A percentile compares a stretch with the other conserved stretches of the same genome.
phyloP scores from a whole-genome alignment of 2,329 filamentous ascomycete genomes.

The Dactylonectria macrodidyma region DNA sequence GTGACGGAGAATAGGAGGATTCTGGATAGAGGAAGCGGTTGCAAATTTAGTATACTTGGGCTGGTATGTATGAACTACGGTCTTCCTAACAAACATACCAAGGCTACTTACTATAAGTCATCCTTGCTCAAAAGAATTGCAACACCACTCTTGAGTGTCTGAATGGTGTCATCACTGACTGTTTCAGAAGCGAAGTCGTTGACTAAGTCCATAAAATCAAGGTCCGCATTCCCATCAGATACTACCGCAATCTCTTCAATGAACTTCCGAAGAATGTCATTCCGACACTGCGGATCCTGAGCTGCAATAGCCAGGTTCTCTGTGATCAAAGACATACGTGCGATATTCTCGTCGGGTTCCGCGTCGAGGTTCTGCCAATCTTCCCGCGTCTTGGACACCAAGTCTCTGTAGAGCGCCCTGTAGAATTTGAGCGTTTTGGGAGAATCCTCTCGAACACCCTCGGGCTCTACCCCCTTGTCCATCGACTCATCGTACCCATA shows the following conservation, averaged over 20 bases:
- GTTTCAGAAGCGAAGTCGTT: not conserved
- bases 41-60: too few relatives aligned
- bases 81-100: too few relatives aligned
- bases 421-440: slow-evolving; percentile 22
- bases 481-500: slow-evolving; percentile 31
- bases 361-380: too few relatives aligned
- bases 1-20: too few relatives aligned
- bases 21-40: too few relatives aligned
- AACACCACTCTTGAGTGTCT: slow-evolving; percentile 2
- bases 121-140: not conserved
- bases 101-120: not conserved
- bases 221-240: not conserved
- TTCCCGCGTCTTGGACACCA: not conserved
- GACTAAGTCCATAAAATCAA: slow-evolving; percentile 1
- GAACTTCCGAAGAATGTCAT: not conserved
- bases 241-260: slow-evolving; percentile 3
- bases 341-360: not conserved
- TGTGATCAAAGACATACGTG: not conserved
- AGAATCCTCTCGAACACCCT: slow-evolving; percentile 25
- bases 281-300: not conserved
- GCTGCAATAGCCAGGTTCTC: not conserved
- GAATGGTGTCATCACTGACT: not conserved
- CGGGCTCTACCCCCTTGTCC: not conserved
- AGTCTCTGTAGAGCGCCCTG: not conserved
- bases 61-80: too few relatives aligned